Conservation (phyloP, 257 asterid genomes). For the Orobanche coerulescens region DNA sequence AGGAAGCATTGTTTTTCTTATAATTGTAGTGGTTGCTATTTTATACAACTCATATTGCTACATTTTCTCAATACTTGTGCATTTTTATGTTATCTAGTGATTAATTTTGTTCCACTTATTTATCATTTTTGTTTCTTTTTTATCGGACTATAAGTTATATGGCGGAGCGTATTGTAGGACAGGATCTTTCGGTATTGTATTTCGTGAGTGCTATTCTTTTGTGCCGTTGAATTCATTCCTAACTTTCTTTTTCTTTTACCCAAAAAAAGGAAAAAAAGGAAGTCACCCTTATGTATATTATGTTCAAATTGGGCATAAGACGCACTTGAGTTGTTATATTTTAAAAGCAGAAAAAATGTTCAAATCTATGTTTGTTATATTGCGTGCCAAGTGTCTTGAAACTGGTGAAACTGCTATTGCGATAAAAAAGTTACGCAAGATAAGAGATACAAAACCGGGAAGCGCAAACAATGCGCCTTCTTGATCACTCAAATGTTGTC, state of each 20-base stretch:
- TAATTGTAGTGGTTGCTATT: too few relatives aligned
- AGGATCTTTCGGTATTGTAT: constrained; percentile 85
- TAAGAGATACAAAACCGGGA: constrained; percentile 70
- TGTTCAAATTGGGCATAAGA: not conserved
- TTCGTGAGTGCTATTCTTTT: constrained; percentile 39
- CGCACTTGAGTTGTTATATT: too few relatives aligned
- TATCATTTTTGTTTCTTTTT: not conserved
- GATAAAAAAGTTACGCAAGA: constrained; percentile 73
- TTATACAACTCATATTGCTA: too few relatives aligned
- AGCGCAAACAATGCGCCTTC: constrained; percentile 69
- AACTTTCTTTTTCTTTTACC: too few relatives aligned
- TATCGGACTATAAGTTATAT: constrained; percentile 69
- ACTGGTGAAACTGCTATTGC: constrained; percentile 71
- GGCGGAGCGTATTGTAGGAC: constrained; percentile 90
- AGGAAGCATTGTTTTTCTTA: too few relatives aligned
- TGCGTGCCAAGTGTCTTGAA: constrained; percentile 80
- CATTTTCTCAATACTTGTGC: too few relatives aligned
- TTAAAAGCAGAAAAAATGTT: not conserved
- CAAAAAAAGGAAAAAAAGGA: too few relatives aligned
- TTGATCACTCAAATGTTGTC: too few relatives aligned
- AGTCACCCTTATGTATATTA: too few relatives aligned
- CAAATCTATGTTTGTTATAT: not conserved
- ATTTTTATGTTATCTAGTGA: too few relatives aligned
- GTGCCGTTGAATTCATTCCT: too few relatives aligned
- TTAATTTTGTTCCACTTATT: too few relatives aligned